Conservation (phyloP, 2,329 filamentous ascomycete species). For the Daldinia eschscholtzii region DNA sequence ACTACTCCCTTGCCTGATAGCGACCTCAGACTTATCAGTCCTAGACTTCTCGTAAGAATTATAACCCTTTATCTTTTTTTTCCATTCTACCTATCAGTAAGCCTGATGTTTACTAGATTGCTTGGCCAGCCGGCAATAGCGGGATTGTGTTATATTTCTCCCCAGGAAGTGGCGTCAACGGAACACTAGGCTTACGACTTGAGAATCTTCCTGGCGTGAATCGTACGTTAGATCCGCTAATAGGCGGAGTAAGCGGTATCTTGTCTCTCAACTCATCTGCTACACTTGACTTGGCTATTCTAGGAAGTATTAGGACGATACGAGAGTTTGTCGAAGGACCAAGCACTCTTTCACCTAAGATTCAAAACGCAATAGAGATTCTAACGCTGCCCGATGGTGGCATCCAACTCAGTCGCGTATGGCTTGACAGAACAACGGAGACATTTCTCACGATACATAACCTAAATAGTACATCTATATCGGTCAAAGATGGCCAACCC, state of each 20-base stretch:
- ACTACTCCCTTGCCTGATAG: slow-evolving; percentile 68
- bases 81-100: not conserved
- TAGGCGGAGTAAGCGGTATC: slow-evolving; percentile 66
- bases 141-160: slow-evolving; percentile 69
- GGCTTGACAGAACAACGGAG: slow-evolving; percentile 73
- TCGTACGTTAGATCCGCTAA: slow-evolving; percentile 60
- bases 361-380: slow-evolving; percentile 67
- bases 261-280: slow-evolving; percentile 71
- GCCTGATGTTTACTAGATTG: slow-evolving; percentile 50
- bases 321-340: slow-evolving; percentile 72
- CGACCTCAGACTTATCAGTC: slow-evolving; percentile 66
- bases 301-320: slow-evolving; percentile 73
- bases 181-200: slow-evolving; percentile 65
- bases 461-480: slow-evolving; percentile 50
- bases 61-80: not conserved
- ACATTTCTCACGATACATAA: slow-evolving; percentile 65
- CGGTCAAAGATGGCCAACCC: slow-evolving; percentile 56
- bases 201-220: slow-evolving; percentile 62
- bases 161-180: slow-evolving; percentile 65
- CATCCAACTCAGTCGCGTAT: slow-evolving; percentile 64
- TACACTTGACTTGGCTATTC: slow-evolving; percentile 65
- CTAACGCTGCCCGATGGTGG: slow-evolving; percentile 57
- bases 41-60: slow-evolving; percentile 64
- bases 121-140: slow-evolving; percentile 76
- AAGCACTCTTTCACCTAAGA: slow-evolving; percentile 62